Conservation (phyloP, 352 stramenopile species). For the Phytophthora europaea region DNA sequence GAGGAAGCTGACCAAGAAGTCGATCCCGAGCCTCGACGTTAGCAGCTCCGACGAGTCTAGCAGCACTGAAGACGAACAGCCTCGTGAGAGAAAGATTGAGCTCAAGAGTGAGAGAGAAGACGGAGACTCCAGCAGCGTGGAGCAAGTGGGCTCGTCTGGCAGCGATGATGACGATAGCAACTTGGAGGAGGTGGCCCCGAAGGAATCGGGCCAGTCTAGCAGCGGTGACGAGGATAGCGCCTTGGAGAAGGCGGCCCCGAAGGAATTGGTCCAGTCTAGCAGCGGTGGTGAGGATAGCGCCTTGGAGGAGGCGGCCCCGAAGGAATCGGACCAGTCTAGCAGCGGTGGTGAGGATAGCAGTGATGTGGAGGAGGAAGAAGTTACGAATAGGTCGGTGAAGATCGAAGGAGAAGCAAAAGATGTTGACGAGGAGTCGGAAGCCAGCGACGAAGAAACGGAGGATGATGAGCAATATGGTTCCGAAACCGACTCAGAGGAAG, state of each 20-base stretch:
- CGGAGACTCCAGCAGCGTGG: neutral
- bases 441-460: conserved; percentile 4
- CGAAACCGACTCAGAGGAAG: conserved; percentile 28
- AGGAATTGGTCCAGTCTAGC: neutral
- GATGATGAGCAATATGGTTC: neutral
- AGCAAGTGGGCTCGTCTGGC: neutral
- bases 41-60: neutral
- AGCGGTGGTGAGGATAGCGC: neutral
- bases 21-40: neutral
- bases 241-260: neutral
- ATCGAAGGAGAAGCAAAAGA: conserved; percentile 8
- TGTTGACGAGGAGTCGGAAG: conserved; percentile 5
- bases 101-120: neutral
- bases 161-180: neutral
- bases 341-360: neutral
- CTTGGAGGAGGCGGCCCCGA: neutral
- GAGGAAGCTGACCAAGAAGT: neutral
- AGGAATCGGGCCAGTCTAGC: neutral
- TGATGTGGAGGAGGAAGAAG: neutral
- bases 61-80: neutral
- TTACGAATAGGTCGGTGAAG: conserved; percentile 1
- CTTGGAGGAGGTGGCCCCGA: neutral
- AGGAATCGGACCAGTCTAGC: neutral
- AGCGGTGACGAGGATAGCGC: neutral
- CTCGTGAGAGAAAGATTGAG: neutral